Evolutionary conservation across 2,329 filamentous ascomycete species (phyloP).

Genomic region (Epichloe typhina): DNA sequence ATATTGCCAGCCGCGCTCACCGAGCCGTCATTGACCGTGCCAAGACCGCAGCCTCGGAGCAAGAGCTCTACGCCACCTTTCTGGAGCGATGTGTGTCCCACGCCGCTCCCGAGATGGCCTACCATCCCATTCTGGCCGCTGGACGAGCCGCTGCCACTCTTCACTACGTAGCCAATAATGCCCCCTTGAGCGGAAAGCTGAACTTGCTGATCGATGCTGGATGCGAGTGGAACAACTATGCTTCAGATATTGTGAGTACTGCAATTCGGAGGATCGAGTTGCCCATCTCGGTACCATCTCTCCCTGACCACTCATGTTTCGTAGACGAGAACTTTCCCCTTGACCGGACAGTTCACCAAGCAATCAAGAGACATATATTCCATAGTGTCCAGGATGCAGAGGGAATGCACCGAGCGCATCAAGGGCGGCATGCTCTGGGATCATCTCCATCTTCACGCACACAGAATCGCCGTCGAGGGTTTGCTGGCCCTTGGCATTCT

Average conservation of each 20-base stretch:
- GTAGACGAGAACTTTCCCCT: conserved; percentile 70
- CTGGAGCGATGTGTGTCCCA: conserved; percentile 61
- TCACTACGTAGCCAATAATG: conserved; percentile 75
- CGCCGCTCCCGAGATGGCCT: conserved; percentile 72
- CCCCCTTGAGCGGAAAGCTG: conserved; percentile 55
- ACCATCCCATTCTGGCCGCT: conserved; percentile 72
- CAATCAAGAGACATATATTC: conserved; percentile 67
- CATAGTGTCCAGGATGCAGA: conserved; percentile 79
- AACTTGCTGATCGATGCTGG: conserved; percentile 79
- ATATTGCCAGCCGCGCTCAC: conserved; percentile 55
- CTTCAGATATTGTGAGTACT: conserved; percentile 45
- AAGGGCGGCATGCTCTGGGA: conserved; percentile 69
- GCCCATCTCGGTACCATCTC: not conserved
- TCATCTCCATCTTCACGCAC: conserved; percentile 66
- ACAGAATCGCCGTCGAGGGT: conserved; percentile 70
- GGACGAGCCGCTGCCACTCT: conserved; percentile 73
- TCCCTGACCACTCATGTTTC: not conserved
- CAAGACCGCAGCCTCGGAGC: conserved; percentile 57
- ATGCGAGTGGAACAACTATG: conserved; percentile 61
- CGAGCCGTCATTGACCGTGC: conserved; percentile 47
- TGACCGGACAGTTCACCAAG: conserved; percentile 55
- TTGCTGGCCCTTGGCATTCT: conserved; percentile 65
- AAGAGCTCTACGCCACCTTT: conserved; percentile 72
- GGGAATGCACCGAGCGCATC: conserved; percentile 58
- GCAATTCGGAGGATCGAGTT: not conserved